These are phyloP conservation scores for Sextonia rubra DNA, from an alignment of 164 flowering plant genomes.

Conservation along the genomic window DNA sequence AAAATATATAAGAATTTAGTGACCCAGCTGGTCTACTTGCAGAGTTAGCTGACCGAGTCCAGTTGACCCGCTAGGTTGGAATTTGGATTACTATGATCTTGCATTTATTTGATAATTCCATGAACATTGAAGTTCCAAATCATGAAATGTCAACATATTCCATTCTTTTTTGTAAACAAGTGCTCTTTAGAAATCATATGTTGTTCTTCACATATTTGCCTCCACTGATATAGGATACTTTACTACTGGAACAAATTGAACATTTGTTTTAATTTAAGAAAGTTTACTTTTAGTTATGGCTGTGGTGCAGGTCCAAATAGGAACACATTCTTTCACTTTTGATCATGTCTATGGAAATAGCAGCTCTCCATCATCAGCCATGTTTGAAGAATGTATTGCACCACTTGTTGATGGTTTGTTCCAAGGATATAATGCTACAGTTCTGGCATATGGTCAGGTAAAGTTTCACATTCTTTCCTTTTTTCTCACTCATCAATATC, in stretches of 20 bases:
- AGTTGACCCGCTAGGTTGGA: too few species aligned
- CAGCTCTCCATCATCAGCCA: constrained; percentile 66
- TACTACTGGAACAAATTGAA: not conserved
- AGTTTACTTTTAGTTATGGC: constrained; percentile 3
- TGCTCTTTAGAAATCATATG: not conserved
- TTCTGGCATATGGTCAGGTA: constrained; percentile 99
- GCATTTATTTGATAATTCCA: too few species aligned
- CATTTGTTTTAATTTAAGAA: not conserved
- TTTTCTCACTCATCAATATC: not conserved
- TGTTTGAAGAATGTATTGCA: constrained; percentile 88
- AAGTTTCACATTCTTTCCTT: not conserved
- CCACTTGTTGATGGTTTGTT: constrained; percentile 95
- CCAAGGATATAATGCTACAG: constrained; percentile 99
- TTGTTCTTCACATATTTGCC: not conserved
- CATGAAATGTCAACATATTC: not conserved
- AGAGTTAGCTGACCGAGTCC: too few species aligned
- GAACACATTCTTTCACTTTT: constrained; percentile 91
- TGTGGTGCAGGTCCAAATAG: constrained; percentile 79
- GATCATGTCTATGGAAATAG: constrained; percentile 96
- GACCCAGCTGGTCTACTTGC: too few species aligned
- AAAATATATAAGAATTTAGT: too few species aligned
- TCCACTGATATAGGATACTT: not conserved
- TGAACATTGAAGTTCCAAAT: too few species aligned
- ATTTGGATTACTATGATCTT: too few species aligned
- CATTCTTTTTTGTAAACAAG: not conserved